Evolutionary conservation across 2,329 filamentous ascomycete species (phyloP).

Genomic region (Penicillium psychrosexuale): DNA sequence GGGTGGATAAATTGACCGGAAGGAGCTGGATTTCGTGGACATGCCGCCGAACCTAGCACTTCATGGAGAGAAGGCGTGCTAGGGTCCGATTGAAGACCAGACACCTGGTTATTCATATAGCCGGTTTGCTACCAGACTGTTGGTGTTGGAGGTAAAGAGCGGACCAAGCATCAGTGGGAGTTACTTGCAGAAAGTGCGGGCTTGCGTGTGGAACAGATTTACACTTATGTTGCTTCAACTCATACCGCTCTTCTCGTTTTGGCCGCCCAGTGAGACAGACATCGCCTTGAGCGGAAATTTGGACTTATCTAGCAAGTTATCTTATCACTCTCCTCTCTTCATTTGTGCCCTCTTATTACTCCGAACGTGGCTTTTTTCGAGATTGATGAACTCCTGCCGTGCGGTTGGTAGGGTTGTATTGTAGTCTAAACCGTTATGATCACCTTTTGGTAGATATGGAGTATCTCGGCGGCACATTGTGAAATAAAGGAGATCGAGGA

Average conservation of each 20-base stretch:
- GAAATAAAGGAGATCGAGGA: constrained; percentile 5
- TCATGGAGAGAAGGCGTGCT: no score
- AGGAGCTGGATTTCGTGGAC: no score
- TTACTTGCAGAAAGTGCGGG: constrained; percentile 11
- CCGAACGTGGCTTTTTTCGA: not conserved
- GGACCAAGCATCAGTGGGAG: constrained; percentile 14
- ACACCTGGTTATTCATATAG: no score
- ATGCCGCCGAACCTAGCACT: no score
- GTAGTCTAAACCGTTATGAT: no score
- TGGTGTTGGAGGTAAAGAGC: constrained; percentile 9
- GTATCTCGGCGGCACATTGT: constrained; percentile 12
- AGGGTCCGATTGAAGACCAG: no score
- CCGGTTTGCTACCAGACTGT: no score
- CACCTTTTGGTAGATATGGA: constrained; percentile 14
- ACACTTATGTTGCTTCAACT: constrained; percentile 16
- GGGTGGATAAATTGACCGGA: no score
- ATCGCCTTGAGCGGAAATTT: not conserved
- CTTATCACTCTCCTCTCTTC: not conserved
- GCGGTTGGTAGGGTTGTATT: no score
- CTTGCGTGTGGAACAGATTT: constrained; percentile 17
- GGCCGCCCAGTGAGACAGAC: constrained; percentile 3
- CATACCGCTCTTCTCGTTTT: constrained; percentile 19
- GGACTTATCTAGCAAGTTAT: not conserved
- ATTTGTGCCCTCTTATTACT: not conserved
- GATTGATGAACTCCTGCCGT: no score